These are phyloP conservation scores for Neonectria ditissima DNA, from an alignment of 2,329 filamentous ascomycete genomes.

Conservation along the genomic window DNA sequence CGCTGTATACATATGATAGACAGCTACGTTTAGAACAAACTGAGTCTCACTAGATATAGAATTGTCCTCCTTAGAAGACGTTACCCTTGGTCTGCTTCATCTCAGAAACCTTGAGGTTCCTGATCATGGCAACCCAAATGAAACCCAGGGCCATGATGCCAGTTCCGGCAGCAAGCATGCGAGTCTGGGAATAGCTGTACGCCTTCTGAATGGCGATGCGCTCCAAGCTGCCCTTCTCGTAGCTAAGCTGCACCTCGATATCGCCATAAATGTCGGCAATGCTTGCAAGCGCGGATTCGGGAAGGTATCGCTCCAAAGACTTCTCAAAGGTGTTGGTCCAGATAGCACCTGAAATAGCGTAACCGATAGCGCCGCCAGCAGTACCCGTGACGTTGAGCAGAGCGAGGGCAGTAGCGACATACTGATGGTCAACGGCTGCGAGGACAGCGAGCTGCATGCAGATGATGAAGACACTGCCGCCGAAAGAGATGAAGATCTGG, in stretches of 20 bases:
- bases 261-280: slow-evolving; percentile 57
- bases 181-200: slow-evolving; percentile 58
- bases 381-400: slow-evolving; percentile 38
- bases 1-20: not conserved
- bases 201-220: slow-evolving; percentile 56
- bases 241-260: slow-evolving; percentile 49
- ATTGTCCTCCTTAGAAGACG: slow-evolving; percentile 35
- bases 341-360: slow-evolving; percentile 42
- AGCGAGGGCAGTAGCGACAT: slow-evolving; percentile 44
- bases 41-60: not conserved
- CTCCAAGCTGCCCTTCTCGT: slow-evolving; percentile 52
- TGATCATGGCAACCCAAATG: slow-evolving; percentile 38
- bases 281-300: slow-evolving; percentile 12
- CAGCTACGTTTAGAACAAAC: not conserved
- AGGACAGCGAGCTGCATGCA: slow-evolving; percentile 38
- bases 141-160: slow-evolving; percentile 40
- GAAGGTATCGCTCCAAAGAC: slow-evolving; percentile 53
- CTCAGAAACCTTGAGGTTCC: slow-evolving; percentile 41
- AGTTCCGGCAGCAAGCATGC: slow-evolving; percentile 49
- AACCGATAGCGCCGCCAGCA: slow-evolving; percentile 40
- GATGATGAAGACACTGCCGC: slow-evolving; percentile 61
- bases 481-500: slow-evolving; percentile 62
- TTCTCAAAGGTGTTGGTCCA: slow-evolving; percentile 45
- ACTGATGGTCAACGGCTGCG: slow-evolving; percentile 44
- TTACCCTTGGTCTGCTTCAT: slow-evolving; percentile 40